phyloP scores from a whole-genome alignment of 345 rosid species.

The Rhodamnia argentea region DNA sequence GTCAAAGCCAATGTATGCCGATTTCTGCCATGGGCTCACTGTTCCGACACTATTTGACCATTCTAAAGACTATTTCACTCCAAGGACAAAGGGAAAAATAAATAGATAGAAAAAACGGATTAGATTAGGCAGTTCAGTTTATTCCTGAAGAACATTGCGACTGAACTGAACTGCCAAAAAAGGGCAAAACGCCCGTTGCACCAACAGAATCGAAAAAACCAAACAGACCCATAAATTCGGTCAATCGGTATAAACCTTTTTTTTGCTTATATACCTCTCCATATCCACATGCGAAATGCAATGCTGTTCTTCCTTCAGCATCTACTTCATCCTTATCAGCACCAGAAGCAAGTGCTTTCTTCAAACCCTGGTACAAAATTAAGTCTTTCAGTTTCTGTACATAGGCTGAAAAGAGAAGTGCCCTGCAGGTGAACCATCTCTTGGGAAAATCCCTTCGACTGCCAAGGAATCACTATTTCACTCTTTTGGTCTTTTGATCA shows the following conservation, averaged over 20 bases:
- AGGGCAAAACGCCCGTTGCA: neutral
- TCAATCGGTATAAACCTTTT: neutral
- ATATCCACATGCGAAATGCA: constrained; percentile 98
- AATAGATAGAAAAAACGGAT: neutral
- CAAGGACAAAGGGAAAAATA: neutral
- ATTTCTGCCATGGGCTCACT: neutral
- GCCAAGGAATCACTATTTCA: neutral
- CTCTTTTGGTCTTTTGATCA: neutral
- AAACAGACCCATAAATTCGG: neutral
- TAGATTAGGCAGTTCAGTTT: neutral
- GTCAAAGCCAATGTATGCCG: neutral
- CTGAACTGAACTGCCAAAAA: neutral
- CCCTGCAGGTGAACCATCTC: neutral
- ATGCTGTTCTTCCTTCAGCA: constrained; percentile 96
- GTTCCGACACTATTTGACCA: neutral
- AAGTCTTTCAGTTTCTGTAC: neutral
- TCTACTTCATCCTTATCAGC: constrained; percentile 94
- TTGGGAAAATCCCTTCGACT: neutral
- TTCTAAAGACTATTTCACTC: neutral
- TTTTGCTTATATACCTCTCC: constrained; percentile 74
- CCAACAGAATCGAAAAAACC: neutral
- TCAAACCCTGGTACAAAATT: constrained; percentile 50
- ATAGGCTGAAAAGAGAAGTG: neutral
- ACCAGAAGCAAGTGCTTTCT: constrained; percentile 72
- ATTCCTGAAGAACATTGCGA: neutral